These are phyloP conservation scores for Mycena leptocephala DNA, from an alignment of 768 basidiomycete species.

Conservation along the genomic window DNA sequence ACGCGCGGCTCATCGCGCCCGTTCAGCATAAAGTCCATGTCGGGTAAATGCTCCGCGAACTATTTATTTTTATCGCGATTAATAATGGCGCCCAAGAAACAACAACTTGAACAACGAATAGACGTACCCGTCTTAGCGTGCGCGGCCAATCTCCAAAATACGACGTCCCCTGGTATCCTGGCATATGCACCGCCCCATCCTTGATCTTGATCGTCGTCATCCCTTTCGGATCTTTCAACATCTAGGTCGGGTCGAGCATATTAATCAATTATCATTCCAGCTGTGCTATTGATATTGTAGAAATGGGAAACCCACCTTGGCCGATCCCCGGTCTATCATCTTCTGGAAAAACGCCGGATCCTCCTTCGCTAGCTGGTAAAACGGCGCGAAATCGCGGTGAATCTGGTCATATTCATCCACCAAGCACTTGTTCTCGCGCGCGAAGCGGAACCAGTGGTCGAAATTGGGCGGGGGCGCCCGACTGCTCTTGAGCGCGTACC, in stretches of 20 bases:
- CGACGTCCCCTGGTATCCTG: neutral
- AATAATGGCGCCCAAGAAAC: too few relatives aligned
- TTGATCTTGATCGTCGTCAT: conserved; percentile 8
- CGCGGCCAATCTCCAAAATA: neutral
- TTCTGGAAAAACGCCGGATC: neutral
- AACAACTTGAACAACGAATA: too few relatives aligned
- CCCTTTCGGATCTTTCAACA: conserved; percentile 2
- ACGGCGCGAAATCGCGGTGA: conserved; percentile 13
- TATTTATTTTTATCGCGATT: too few relatives aligned
- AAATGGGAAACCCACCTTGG: neutral
- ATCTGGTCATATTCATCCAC: too few relatives aligned
- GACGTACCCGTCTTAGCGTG: neutral
- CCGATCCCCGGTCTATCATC: neutral
- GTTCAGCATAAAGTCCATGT: conserved; percentile 20
- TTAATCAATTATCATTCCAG: too few relatives aligned
- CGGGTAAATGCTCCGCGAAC: neutral
- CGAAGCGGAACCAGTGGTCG: neutral
- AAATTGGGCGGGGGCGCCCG: neutral
- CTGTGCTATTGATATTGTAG: too few relatives aligned
- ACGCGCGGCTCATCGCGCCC: conserved; percentile 25
- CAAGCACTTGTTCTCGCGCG: neutral
- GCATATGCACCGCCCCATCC: conserved; percentile 1
- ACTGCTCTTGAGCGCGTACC: neutral
- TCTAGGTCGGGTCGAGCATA: neutral
- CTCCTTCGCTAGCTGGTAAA: conserved; percentile 10